Conservation (phyloP, 257 asterid genomes). For the Echium plantagineum region DNA sequence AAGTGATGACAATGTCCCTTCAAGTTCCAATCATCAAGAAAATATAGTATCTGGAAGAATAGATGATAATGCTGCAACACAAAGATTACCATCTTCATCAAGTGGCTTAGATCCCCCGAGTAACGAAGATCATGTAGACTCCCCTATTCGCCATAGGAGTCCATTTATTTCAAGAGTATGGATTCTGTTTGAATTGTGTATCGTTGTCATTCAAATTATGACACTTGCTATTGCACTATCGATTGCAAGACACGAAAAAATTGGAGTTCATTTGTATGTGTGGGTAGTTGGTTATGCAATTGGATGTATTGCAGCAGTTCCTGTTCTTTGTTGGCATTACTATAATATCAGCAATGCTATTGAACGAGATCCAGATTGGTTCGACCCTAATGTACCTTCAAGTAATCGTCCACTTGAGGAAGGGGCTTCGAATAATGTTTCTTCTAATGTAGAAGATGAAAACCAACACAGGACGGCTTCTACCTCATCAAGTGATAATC, state of each 20-base stretch:
- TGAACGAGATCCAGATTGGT: neutral
- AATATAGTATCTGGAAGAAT: too few relatives aligned
- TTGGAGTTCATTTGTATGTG: neutral
- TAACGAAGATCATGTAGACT: neutral
- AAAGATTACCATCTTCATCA: neutral
- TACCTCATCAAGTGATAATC: neutral
- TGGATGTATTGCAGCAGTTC: neutral
- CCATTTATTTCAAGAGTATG: neutral
- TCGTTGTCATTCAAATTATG: neutral
- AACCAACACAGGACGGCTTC: neutral
- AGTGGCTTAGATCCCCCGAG: neutral
- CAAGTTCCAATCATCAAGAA: too few relatives aligned
- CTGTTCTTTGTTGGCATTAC: slow-evolving; percentile 2
- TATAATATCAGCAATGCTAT: neutral
- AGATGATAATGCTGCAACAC: neutral
- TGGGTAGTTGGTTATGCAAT: neutral
- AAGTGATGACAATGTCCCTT: neutral
- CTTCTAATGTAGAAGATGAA: neutral
- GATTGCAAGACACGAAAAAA: neutral
- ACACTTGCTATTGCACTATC: neutral
- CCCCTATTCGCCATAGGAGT: too few relatives aligned
- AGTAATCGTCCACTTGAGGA: neutral
- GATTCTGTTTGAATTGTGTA: neutral
- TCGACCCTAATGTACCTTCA: neutral
- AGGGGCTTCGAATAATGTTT: neutral